Percentiles rank a stretch among this genome's conserved stretches.
Conservation (phyloP, 768 basidiomycete species). For the Lentinula edodes region DNA sequence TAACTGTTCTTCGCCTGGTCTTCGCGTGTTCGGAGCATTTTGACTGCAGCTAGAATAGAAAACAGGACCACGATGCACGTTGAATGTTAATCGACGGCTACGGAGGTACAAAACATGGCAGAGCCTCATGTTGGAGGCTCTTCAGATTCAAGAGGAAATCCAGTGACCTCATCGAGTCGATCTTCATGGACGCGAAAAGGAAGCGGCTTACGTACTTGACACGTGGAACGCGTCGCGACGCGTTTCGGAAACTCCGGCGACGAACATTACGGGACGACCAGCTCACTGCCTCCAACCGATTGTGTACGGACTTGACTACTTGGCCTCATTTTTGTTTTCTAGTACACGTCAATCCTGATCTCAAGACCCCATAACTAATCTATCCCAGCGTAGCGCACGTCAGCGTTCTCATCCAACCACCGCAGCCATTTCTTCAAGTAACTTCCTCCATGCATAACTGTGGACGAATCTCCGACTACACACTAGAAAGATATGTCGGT, state of each 20-base stretch:
- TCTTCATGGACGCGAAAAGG: neutral
- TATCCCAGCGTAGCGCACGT: conserved; percentile 79
- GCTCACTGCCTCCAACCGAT: too few species aligned
- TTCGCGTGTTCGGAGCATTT: conserved; percentile 5
- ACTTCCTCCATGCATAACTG: conserved; percentile 75
- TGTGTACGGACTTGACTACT: too few species aligned
- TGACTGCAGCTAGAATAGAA: neutral
- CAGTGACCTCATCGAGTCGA: neutral
- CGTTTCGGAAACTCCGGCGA: neutral
- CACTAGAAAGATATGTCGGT: conserved; percentile 43
- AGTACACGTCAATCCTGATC: too few species aligned
- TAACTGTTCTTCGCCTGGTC: neutral
- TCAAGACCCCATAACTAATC: conserved; percentile 28
- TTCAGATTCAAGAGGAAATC: neutral
- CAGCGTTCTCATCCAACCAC: conserved; percentile 88
- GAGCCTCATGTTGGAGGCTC: neutral
- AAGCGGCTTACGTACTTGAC: neutral
- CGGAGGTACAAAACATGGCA: neutral
- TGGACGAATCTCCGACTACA: conserved; percentile 90
- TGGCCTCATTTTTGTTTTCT: too few species aligned
- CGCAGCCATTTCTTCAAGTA: conserved; percentile 88
- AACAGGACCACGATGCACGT: neutral
- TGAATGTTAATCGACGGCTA: neutral
- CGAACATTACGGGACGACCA: too few species aligned
- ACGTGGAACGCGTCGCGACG: neutral